Evolutionary conservation across 140 eudicot species (phyloP).

Genomic region (Stevia rebaudiana): DNA sequence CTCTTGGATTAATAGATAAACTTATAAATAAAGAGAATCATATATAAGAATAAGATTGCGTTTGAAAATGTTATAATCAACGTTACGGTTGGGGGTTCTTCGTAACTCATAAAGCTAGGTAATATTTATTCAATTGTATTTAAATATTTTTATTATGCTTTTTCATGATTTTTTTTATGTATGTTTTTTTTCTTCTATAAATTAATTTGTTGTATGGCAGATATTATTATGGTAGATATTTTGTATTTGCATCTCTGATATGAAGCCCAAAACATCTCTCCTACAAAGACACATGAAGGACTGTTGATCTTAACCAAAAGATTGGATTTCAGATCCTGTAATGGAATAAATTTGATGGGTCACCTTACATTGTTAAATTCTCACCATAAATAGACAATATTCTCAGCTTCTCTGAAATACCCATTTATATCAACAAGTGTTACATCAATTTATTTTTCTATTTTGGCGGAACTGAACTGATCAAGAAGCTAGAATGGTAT

Average conservation of each 20-base stretch:
- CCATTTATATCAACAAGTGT: constrained; percentile 37
- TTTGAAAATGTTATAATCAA: no score
- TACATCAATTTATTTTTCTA: constrained; percentile 26
- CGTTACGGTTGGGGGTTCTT: no score
- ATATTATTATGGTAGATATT: neutral
- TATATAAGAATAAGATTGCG: no score
- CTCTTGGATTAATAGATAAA: no score
- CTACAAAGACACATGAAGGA: constrained; percentile 21
- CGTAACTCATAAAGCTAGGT: no score
- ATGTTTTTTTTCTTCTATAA: neutral
- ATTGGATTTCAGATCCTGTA: constrained; percentile 17
- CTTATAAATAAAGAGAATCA: no score
- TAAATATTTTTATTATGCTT: no score
- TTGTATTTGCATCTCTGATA: neutral
- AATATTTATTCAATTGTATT: no score
- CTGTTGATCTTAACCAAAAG: constrained; percentile 11
- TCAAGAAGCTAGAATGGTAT: constrained; percentile 13
- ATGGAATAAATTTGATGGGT: constrained; percentile 30
- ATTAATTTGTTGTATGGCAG: neutral
- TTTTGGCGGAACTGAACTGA: constrained; percentile 6
- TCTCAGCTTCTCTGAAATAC: constrained; percentile 30
- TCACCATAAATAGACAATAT: constrained; percentile 32
- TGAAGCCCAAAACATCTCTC: constrained; percentile 15
- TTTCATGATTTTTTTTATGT: no score
- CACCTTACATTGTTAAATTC: constrained; percentile 42